These are phyloP conservation scores for Chlamydomonas urium DNA, from an alignment of 139 green algal genomes.

Conservation along the genomic window DNA sequence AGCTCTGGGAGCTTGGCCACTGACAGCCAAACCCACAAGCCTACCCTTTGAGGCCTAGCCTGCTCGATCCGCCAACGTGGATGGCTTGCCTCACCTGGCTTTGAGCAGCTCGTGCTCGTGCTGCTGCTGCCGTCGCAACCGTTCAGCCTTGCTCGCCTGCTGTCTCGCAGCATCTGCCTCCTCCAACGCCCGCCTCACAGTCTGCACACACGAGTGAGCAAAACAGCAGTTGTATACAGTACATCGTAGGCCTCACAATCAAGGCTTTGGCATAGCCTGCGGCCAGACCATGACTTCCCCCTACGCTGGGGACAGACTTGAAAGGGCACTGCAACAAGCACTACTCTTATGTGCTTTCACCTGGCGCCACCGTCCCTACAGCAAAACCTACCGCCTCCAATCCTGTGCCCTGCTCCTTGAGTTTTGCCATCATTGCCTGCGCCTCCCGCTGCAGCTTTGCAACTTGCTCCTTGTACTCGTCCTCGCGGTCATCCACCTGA, in stretches of 20 bases:
- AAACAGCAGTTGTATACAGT: no score
- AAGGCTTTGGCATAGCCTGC: no score
- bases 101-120: background rate
- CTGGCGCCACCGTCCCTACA: background rate
- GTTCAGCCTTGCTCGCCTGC: background rate
- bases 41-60: no score
- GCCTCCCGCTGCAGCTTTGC: conserved; percentile 19
- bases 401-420: background rate
- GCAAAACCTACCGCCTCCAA: background rate
- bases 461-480: conserved; percentile 20
- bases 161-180: background rate
- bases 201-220: background rate
- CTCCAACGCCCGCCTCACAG: conserved; percentile 4
- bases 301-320: no score
- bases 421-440: background rate
- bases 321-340: no score
- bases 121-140: background rate
- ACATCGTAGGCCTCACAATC: no score
- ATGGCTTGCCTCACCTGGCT: background rate
- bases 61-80: background rate
- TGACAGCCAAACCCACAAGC: no score
- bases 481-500: conserved; percentile 25
- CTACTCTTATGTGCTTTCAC: no score
- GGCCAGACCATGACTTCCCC: no score
- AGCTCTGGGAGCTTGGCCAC: no score